Evolutionary conservation across 352 stramenopile genomes (phyloP), one percentile per base, ranked within the genome.

Genomic region (Pythium pyrilobum): DNA sequence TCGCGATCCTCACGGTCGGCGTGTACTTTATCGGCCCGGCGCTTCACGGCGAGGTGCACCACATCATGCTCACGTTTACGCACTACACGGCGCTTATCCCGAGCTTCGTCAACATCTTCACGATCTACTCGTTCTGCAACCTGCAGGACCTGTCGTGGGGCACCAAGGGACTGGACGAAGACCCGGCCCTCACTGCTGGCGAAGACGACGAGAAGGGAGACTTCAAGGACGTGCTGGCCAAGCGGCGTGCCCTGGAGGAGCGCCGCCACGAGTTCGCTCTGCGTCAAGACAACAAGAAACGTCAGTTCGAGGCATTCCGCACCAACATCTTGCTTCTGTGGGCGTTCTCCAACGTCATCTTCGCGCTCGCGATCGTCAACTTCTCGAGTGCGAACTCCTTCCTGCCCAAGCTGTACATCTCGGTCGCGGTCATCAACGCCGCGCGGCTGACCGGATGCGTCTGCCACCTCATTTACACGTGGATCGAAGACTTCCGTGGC

Each of bases 101-200:
- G 27, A 92, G 76, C 41, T 95, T 95, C 42, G 81, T 96, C 29
- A 95, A 92, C 63, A 94, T 94, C 44, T 89, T 94, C 46, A 89
- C 79, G 21, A 89, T 96, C 51, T 96, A 94, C 77, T 92, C 81
- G 46, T 94, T 92, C 64, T 95, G 80, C 53, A 93, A 94, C 69
- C 66, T 96, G 25, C 83, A 96, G 28, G 79, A 96, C 51, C 66
- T 96, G 46, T 92, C 79, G 13, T 96, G 85, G 85, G 85, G 85
- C 8, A 96, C 82, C 1, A 91, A 90, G 43, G 85, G 85, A 0
- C 54, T 92, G 1, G 49, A 75, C 25, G 61, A 80, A 23, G 80
- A 89, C 39, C 77, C 79, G 15, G 62, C 71, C 1, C 52, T 78
- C 38, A 57, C 53, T 2, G 57, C 60, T 0, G 45, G 68, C 3